phyloP scores from a whole-genome alignment of 495 filamentous ascomycete genomes.

The Penicillium cataractarum region DNA sequence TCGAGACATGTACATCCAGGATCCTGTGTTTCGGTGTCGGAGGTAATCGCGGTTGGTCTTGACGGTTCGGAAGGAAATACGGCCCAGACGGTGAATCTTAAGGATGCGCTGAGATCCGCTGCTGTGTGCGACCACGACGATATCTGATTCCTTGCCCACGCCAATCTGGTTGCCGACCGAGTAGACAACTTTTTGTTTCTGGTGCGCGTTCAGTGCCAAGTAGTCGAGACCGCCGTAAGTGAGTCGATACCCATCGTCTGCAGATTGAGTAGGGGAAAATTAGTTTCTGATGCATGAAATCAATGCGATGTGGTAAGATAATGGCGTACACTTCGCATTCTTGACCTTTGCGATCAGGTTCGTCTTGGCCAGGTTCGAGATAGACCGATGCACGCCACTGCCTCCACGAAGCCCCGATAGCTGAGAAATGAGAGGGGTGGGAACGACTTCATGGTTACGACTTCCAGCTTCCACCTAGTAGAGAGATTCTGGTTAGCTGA shows the following conservation, averaged over 20 bases:
- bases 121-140: conserved; percentile 83
- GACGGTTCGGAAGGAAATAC: conserved; percentile 95
- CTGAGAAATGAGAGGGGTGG: conserved; percentile 83
- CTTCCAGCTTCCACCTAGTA: conserved; percentile 85
- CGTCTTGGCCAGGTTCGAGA: conserved; percentile 89
- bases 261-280: not conserved
- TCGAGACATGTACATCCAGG: conserved; percentile 97
- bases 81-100: conserved; percentile 92
- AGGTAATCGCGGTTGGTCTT: conserved; percentile 97
- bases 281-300: not conserved
- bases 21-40: conserved; percentile 71
- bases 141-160: conserved; percentile 96
- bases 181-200: conserved; percentile 76
- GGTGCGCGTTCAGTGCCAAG: conserved; percentile 86
- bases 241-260: conserved; percentile 94
- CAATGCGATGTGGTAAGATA: not conserved
- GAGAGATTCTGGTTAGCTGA: conserved; percentile 37
- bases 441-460: conserved; percentile 96
- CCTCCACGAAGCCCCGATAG: conserved; percentile 80
- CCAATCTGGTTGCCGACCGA: conserved; percentile 94
- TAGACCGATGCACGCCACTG: conserved; percentile 81
- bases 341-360: conserved; percentile 90
- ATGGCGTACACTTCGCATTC: conserved; percentile 77
- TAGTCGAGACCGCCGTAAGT: conserved; percentile 98
- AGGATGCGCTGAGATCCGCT: conserved; percentile 67